Evolutionary conservation across 2,329 filamentous ascomycete genomes (phyloP).

Genomic region (Colletotrichum chrysophilum): DNA sequence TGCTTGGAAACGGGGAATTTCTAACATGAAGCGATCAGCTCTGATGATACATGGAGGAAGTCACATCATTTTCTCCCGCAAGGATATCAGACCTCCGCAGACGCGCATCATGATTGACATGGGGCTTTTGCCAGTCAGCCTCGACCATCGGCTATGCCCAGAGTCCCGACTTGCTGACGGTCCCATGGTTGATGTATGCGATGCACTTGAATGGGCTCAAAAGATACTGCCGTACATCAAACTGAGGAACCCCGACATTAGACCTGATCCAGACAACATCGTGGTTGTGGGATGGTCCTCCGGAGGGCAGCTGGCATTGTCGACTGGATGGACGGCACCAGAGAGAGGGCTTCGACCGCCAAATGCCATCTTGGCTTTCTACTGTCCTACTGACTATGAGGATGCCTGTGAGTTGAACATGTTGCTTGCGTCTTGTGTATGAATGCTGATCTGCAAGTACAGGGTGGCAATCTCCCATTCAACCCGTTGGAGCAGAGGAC

Average conservation of each 20-base stretch:
- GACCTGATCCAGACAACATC: slow-evolving; percentile 35
- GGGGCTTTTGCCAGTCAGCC: slow-evolving; percentile 50
- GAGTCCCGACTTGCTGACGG: slow-evolving; percentile 50
- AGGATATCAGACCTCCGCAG: slow-evolving; percentile 41
- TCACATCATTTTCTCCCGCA: slow-evolving; percentile 42
- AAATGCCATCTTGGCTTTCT: neutral
- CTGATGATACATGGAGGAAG: slow-evolving; percentile 52
- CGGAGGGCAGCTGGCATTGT: slow-evolving; percentile 51
- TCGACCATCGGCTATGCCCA: slow-evolving; percentile 58
- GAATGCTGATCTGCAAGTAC: neutral
- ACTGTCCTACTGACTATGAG: slow-evolving; percentile 11
- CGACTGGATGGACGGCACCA: slow-evolving; percentile 40
- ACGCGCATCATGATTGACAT: slow-evolving; percentile 37
- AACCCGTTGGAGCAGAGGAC: slow-evolving; percentile 16
- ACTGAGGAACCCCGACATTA: slow-evolving; percentile 6
- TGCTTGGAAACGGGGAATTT: accelerated
- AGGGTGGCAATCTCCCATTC: slow-evolving; percentile 24
- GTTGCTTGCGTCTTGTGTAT: neutral
- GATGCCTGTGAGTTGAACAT: neutral
- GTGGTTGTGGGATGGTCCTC: slow-evolving; percentile 54
- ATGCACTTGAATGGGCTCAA: slow-evolving; percentile 47
- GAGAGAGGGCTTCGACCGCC: slow-evolving; percentile 38
- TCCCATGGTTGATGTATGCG: slow-evolving; percentile 47
- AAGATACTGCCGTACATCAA: slow-evolving; percentile 32
- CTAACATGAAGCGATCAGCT: slow-evolving; percentile 27